Conservation (phyloP, 1,284 basidiomycete genomes). For the Irpex rosettiformis region DNA sequence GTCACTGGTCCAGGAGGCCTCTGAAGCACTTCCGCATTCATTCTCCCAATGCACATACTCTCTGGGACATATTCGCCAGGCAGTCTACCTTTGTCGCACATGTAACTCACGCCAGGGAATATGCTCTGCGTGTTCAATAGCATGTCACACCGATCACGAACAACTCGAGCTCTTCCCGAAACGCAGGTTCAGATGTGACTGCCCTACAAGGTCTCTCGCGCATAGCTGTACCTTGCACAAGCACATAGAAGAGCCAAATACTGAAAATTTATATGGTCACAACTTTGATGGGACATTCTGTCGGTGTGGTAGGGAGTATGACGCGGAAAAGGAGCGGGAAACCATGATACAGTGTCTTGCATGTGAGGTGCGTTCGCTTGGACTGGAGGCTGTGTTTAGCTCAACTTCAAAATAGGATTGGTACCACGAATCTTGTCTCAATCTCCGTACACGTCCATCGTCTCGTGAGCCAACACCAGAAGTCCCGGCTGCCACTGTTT, state of each 20-base stretch:
- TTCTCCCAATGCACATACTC: slow-evolving; percentile 72
- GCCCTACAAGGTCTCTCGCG: slow-evolving; percentile 59
- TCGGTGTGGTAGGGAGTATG: slow-evolving; percentile 65
- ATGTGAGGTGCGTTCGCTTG: slow-evolving; percentile 60
- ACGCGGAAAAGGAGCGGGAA: slow-evolving; percentile 66
- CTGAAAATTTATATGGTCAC: slow-evolving; percentile 55
- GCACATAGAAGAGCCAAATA: slow-evolving; percentile 49
- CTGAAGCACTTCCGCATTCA: slow-evolving; percentile 68
- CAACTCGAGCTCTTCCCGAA: slow-evolving; percentile 84
- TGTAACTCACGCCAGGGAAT: slow-evolving; percentile 57
- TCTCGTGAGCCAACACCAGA: slow-evolving; percentile 44
- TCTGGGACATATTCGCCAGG: slow-evolving; percentile 59
- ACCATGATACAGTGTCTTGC: slow-evolving; percentile 83
- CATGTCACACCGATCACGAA: slow-evolving; percentile 78
- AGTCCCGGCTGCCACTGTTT: slow-evolving; percentile 20
- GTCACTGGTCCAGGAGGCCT: slow-evolving; percentile 60
- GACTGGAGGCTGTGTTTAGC: not conserved
- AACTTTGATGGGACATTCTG: slow-evolving; percentile 72
- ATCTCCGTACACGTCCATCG: slow-evolving; percentile 60
- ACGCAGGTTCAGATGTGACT: slow-evolving; percentile 76
- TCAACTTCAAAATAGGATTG: slow-evolving; percentile 55
- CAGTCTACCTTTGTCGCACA: slow-evolving; percentile 72
- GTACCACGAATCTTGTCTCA: slow-evolving; percentile 84
- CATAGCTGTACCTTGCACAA: slow-evolving; percentile 63
- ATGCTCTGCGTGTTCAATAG: slow-evolving; percentile 78